Evolutionary conservation across 1,139 yeast genomes (phyloP).

Genomic region (Entelexis paramagnoliae): DNA sequence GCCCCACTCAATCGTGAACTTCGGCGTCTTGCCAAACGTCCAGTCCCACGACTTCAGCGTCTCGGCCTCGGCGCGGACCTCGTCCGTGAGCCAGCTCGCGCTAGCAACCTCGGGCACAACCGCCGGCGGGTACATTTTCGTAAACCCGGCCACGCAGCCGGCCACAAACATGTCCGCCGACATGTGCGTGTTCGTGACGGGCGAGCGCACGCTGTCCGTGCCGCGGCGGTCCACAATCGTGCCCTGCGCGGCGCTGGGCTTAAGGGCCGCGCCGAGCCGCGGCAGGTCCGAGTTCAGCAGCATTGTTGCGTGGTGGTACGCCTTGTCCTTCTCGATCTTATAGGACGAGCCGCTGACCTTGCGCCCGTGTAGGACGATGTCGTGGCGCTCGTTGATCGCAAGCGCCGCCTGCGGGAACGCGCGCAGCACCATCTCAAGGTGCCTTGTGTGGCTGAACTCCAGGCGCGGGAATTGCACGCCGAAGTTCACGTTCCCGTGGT

Average conservation of each 20-base stretch:
- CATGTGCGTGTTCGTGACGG: constrained; percentile 53
- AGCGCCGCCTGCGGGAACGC: constrained; percentile 33
- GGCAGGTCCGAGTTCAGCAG: constrained; percentile 55
- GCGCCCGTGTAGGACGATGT: constrained; percentile 46
- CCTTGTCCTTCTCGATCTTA: constrained; percentile 69
- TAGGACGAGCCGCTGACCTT: constrained; percentile 89
- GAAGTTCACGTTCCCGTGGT: constrained; percentile 80
- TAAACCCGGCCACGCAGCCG: constrained; percentile 41
- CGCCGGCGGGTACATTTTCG: constrained; percentile 27
- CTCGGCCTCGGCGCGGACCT: constrained; percentile 37
- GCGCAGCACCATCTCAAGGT: constrained; percentile 45
- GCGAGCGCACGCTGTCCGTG: constrained; percentile 68
- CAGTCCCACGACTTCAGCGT: constrained; percentile 54
- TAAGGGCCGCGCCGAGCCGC: constrained; percentile 47
- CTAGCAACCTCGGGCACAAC: constrained; percentile 15
- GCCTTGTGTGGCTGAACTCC: constrained; percentile 54
- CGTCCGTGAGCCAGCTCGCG: constrained; percentile 37
- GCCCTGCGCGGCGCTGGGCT: constrained; percentile 34
- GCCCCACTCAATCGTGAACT: constrained; percentile 34
- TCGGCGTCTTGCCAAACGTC: constrained; percentile 64
- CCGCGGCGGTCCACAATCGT: constrained; percentile 49
- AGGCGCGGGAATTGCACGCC: constrained; percentile 65
- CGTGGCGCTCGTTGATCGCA: constrained; percentile 63
- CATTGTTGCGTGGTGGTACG: constrained; percentile 97
- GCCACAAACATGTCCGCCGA: constrained; percentile 40